Conservation (phyloP, 1,284 basidiomycete species). For the Leccinum pachyderme region DNA sequence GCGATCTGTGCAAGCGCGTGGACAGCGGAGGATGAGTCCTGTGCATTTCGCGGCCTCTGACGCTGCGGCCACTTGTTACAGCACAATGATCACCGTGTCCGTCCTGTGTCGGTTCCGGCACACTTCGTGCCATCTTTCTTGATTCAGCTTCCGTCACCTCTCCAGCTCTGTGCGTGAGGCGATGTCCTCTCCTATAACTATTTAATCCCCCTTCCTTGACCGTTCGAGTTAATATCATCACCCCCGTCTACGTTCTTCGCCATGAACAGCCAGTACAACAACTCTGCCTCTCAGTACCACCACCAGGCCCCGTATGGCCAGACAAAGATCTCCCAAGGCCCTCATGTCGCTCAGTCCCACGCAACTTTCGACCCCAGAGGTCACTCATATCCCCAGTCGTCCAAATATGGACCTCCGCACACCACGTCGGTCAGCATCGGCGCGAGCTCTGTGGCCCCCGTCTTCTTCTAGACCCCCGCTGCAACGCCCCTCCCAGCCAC, state of each 20-base stretch:
- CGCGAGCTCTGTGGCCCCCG: slow-evolving; percentile 43
- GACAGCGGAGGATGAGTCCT: slow-evolving; percentile 25
- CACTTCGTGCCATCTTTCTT: slow-evolving; percentile 22
- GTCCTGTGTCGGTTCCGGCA: slow-evolving; percentile 33
- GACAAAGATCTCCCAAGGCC: slow-evolving; percentile 26
- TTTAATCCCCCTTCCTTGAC: slow-evolving; percentile 21
- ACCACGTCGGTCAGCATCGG: slow-evolving; percentile 41
- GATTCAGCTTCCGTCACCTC: slow-evolving; percentile 21
- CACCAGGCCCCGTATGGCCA: slow-evolving; percentile 7
- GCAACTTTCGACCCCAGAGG: slow-evolving; percentile 20
- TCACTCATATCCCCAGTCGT: slow-evolving; percentile 30
- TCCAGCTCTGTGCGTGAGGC: slow-evolving; percentile 21
- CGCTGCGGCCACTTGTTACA: slow-evolving; percentile 7
- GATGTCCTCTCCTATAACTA: slow-evolving; percentile 25
- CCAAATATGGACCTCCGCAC: slow-evolving; percentile 37
- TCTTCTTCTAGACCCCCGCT: slow-evolving; percentile 45
- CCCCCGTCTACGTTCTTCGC: slow-evolving; percentile 11
- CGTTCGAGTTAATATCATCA: slow-evolving; percentile 9
- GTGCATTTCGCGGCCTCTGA: slow-evolving; percentile 15
- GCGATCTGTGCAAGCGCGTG: slow-evolving; percentile 13
- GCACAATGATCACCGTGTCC: slow-evolving; percentile 19
- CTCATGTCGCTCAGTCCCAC: slow-evolving; percentile 21
- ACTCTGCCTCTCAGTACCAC: slow-evolving; percentile 33
- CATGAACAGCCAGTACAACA: slow-evolving; percentile 45
- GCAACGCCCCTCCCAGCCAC: not conserved